Percentiles rank a stretch among this genome's conserved stretches.
Evolutionary conservation across 208 protist genomes (phyloP).

Genomic region (Leptomonas pyrrhocoris): DNA sequence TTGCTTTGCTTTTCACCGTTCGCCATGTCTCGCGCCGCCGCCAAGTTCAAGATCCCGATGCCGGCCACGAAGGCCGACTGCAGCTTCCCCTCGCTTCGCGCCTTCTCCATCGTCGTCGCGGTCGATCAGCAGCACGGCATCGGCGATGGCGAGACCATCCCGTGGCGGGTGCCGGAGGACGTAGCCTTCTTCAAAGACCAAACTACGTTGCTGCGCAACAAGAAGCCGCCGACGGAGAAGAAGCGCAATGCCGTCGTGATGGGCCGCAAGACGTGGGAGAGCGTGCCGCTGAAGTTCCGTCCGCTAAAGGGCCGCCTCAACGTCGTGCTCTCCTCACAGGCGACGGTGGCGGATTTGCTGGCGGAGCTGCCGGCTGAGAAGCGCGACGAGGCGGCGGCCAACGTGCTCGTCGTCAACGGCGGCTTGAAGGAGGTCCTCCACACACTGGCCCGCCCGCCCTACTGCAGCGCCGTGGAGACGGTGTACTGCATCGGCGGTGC

Average conservation of each 20-base stretch:
- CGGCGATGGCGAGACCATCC: constrained; percentile 79
- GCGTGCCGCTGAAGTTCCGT: constrained; percentile 88
- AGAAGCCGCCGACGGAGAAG: constrained; percentile 43
- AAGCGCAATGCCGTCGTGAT: constrained; percentile 96
- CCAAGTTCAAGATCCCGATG: constrained; percentile 77
- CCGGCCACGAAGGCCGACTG: constrained; percentile 50
- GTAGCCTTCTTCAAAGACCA: constrained; percentile 87
- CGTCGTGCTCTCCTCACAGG: constrained; percentile 83
- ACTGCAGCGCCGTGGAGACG: constrained; percentile 70
- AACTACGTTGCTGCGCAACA: constrained; percentile 78
- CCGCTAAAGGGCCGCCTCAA: constrained; percentile 93
- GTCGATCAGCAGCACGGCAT: constrained; percentile 74
- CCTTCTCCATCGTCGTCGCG: constrained; percentile 83
- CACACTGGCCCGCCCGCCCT: constrained; percentile 56
- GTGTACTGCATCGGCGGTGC: constrained; percentile 95
- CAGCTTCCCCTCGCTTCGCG: constrained; percentile 55
- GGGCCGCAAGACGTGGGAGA: constrained; percentile 97
- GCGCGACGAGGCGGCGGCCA: constrained; percentile 41
- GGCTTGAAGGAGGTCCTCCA: constrained; percentile 59
- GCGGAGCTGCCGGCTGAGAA: constrained; percentile 46
- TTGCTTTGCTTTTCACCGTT: not conserved
- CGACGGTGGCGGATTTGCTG: constrained; percentile 50
- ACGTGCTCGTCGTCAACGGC: constrained; percentile 61
- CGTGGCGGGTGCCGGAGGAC: constrained; percentile 89
- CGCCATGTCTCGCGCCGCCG: constrained; percentile 13